A percentile compares a stretch with the other conserved stretches of the same genome.
phyloP scores from a whole-genome alignment of 2,329 filamentous ascomycete species.

The Paracamarosporium sp. region DNA sequence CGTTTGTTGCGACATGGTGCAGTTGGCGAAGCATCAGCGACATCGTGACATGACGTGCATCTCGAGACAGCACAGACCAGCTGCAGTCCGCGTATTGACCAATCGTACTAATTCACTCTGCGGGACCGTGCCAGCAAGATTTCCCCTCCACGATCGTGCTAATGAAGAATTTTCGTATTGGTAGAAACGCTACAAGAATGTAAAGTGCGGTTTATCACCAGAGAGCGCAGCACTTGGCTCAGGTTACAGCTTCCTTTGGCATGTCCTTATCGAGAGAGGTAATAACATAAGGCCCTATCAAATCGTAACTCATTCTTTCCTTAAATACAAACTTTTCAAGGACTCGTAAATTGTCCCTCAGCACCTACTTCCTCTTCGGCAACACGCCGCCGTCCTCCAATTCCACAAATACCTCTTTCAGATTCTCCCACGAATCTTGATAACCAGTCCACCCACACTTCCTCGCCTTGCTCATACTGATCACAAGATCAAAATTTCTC shows the following conservation, averaged over 20 bases:
- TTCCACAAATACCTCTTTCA: conserved; percentile 44
- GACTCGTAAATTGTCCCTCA: no score
- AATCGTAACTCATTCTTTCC: no score
- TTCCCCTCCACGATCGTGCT: no score
- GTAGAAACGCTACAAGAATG: no score
- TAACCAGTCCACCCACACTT: conserved; percentile 54
- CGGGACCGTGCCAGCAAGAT: not conserved
- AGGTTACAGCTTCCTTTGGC: no score
- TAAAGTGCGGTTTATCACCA: no score
- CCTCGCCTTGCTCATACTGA: conserved; percentile 56
- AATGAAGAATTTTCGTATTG: no score
- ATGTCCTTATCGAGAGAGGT: no score
- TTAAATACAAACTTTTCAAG: no score
- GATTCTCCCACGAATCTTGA: conserved; percentile 43
- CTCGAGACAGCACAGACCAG: not conserved
- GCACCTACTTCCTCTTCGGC: conserved; percentile 7
- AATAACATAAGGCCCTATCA: no score
- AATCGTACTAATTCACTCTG: not conserved
- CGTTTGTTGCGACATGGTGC: conserved; percentile 8
- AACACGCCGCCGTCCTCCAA: conserved; percentile 38
- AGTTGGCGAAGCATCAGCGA: conserved; percentile 2
- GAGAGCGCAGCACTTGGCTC: no score
- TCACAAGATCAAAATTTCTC: conserved; percentile 49
- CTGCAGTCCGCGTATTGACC: not conserved
- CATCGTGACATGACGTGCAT: conserved; percentile 9